Evolutionary conservation across 2,329 filamentous ascomycete species (phyloP), one percentile per base, ranked within the genome.

Genomic region (Emmonsia crescens): DNA sequence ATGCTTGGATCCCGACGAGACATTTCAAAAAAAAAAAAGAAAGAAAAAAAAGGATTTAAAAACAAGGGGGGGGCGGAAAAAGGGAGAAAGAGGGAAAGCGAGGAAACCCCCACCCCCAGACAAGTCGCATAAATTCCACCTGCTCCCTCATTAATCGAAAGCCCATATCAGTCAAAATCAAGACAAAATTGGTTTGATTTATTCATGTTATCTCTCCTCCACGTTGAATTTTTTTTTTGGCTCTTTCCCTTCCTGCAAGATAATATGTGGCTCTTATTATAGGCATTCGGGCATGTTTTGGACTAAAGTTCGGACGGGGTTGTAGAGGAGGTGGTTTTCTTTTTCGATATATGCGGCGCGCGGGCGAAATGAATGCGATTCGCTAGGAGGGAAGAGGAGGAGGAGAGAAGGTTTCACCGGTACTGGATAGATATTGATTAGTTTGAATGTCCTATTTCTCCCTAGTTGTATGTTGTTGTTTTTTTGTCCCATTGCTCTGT

Each of bases 321-420:
- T 9, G n/a, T 55, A 38, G 31, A 4, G 5, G 51, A 14, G 31
- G 19, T n/a, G 16, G 21, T 55, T 33, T 33, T 29, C 14, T 2
- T 55, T 38, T 3, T 55, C 51, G 51, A 38, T 38, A 38, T 14
- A 24, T 36, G 51, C n/a, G 29, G 51, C 10, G 29, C 31, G 51
- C 14, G 51, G 31, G 8, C 19, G 51, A 36, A 5, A 36, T 54
- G 19, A 9, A 38, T 55, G 51, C 51, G 51, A 55, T 24, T 55
- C n/a, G 24, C 38, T 31, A 24, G 21, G 38, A 57, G 21, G 21
- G 36, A 46, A 56, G 12, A 5, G 10, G 31, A 46, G 58, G 12
- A 5, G 10, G 31, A 58, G 54, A 46, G 56, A 48, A 24, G 24
- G 31, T 46, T 62, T 64, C 60, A 64, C 62, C 63, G 63, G 63